Percentiles rank a stretch among this genome's conserved stretches.
These are phyloP conservation scores for Oryza glumipatula DNA, from an alignment of 176 grass and related monocot species.

Conservation along the genomic window DNA sequence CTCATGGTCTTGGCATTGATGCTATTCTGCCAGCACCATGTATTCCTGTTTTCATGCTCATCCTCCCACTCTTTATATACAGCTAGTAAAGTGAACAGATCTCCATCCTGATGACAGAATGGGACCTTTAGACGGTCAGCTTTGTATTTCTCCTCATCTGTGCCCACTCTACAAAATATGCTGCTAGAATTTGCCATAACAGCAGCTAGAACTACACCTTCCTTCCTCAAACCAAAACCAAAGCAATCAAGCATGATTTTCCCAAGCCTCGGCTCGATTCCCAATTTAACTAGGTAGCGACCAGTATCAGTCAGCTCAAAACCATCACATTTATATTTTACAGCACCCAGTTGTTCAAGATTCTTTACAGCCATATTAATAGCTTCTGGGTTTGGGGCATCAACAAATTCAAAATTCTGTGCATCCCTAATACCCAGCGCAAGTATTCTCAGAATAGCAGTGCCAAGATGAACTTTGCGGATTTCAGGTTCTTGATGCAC, in stretches of 20 bases:
- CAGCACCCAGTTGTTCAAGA: slow-evolving; percentile 82
- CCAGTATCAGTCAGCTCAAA: slow-evolving; percentile 78
- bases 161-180: slow-evolving; percentile 97
- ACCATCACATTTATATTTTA: slow-evolving; percentile 47
- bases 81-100: slow-evolving; percentile 91
- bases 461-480: slow-evolving; percentile 88
- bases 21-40: slow-evolving; percentile 96
- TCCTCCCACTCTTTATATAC: slow-evolving; percentile 98
- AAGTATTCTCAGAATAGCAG: slow-evolving; percentile 85
- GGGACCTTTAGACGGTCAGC: slow-evolving; percentile 80
- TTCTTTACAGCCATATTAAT: slow-evolving; percentile 73
- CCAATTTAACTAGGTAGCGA: slow-evolving; percentile 70
- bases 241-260: slow-evolving; percentile 96
- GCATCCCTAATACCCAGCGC: slow-evolving; percentile 69
- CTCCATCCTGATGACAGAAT: slow-evolving; percentile 83
- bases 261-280: slow-evolving; percentile 83
- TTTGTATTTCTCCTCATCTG: slow-evolving; percentile 81
- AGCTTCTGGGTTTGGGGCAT: slow-evolving; percentile 79
- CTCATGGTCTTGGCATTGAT: slow-evolving; percentile 94
- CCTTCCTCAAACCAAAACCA: slow-evolving; percentile 67
- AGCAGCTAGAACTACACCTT: slow-evolving; percentile 85
- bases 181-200: slow-evolving; percentile 96
- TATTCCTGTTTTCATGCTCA: slow-evolving; percentile 60
- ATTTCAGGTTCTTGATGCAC: slow-evolving; percentile 97
- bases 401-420: slow-evolving; percentile 85